A percentile compares a stretch with the other conserved stretches of the same genome.
These are phyloP conservation scores for Umbelopsis ramanniana DNA, from an alignment of 192 early-diverging fungal species.

Conservation along the genomic window DNA sequence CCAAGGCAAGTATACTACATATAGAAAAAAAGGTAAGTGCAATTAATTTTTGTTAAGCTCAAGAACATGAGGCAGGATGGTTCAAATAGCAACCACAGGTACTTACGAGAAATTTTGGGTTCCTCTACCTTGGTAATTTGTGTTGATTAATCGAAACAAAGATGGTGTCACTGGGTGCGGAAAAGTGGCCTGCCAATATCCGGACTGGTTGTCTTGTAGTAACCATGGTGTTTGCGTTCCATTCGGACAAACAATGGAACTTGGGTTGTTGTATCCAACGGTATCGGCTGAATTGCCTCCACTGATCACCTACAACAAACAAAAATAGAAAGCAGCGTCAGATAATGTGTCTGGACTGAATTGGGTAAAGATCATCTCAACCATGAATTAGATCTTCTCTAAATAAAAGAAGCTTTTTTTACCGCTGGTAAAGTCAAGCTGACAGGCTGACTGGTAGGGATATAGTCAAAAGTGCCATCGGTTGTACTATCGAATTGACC, in stretches of 20 bases:
- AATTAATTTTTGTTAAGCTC: neutral
- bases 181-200: slow-evolving; percentile 68
- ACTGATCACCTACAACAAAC: slow-evolving; percentile 9
- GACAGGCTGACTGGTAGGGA: slow-evolving; percentile 51
- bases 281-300: neutral
- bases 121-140: slow-evolving; percentile 55
- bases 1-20: slow-evolving; percentile 57
- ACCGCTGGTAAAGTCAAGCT: slow-evolving; percentile 47
- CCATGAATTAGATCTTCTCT: neutral
- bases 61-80: neutral
- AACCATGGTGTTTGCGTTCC: slow-evolving; percentile 56
- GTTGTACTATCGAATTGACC: slow-evolving; percentile 69
- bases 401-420: slow-evolving; percentile 1
- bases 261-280: slow-evolving; percentile 48
- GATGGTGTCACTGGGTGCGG: slow-evolving; percentile 60
- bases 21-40: neutral
- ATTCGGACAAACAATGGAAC: slow-evolving; percentile 28
- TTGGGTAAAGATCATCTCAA: neutral
- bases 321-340: slow-evolving; percentile 5
- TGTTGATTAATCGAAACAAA: slow-evolving; percentile 71
- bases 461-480: slow-evolving; percentile 58
- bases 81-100: neutral
- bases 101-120: slow-evolving; percentile 59
- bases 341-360: neutral
- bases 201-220: slow-evolving; percentile 67